Conservation (phyloP, 805 yeast genomes). For the Cyberlindnera sargentensis region DNA sequence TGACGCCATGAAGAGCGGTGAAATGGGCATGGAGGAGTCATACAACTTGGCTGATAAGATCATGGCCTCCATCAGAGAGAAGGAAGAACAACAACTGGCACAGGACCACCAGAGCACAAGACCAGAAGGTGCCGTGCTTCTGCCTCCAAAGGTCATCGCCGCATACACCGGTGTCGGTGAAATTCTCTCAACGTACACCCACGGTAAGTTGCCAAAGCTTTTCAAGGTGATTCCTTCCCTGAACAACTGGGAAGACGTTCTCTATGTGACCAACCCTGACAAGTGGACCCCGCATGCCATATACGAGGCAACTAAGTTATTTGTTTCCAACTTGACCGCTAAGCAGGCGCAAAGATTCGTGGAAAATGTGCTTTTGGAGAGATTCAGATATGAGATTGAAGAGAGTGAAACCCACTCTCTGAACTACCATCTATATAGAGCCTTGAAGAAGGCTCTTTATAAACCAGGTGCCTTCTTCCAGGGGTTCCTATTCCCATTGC, state of each 20-base stretch:
- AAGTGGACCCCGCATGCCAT: slow-evolving; percentile 93
- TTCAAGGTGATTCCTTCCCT: slow-evolving; percentile 92
- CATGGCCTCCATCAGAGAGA: slow-evolving; percentile 80
- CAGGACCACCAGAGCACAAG: slow-evolving; percentile 28
- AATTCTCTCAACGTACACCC: slow-evolving; percentile 80
- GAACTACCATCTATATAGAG: slow-evolving; percentile 88
- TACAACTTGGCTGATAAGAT: slow-evolving; percentile 87
- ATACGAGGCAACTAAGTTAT: slow-evolving; percentile 90
- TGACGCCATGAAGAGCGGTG: slow-evolving; percentile 1
- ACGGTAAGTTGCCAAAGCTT: slow-evolving; percentile 94
- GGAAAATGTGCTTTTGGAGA: slow-evolving; percentile 56
- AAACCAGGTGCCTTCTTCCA: slow-evolving; percentile 97
- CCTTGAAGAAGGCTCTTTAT: slow-evolving; percentile 86
- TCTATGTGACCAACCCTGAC: slow-evolving; percentile 88
- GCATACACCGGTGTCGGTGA: slow-evolving; percentile 91
- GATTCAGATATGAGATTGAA: slow-evolving; percentile 66
- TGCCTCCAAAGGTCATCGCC: slow-evolving; percentile 94
- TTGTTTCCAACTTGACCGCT: slow-evolving; percentile 84
- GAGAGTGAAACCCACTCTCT: slow-evolving; percentile 68
- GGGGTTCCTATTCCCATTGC: slow-evolving; percentile 88
- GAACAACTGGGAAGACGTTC: slow-evolving; percentile 91
- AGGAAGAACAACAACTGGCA: slow-evolving; percentile 37
- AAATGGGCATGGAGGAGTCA: slow-evolving; percentile 33
- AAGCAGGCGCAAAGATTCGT: slow-evolving; percentile 85
- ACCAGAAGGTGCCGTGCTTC: slow-evolving; percentile 65